Percentiles rank a stretch among this genome's conserved stretches.
Conservation (phyloP, 441 rosid species). For the Melastoma candidum region DNA sequence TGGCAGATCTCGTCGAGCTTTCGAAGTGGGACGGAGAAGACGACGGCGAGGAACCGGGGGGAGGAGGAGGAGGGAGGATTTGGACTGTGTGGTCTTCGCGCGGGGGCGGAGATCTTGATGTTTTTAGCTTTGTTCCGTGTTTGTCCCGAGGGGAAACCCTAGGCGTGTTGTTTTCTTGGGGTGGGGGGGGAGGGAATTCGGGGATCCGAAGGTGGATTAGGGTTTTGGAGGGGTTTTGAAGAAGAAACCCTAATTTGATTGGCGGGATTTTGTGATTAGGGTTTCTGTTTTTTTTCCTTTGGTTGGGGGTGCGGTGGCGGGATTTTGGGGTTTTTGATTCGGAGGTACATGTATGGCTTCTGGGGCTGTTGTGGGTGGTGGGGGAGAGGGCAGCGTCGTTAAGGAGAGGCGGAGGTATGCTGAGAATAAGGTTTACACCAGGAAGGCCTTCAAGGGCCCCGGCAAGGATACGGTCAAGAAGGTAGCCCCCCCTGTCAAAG, state of each 20-base stretch:
- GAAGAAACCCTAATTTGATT: background rate
- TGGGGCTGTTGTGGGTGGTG: conserved; percentile 51
- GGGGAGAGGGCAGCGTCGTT: conserved; percentile 31
- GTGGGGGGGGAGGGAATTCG: no score
- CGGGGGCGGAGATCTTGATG: no score
- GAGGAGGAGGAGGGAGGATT: no score
- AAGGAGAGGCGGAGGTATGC: conserved; percentile 54
- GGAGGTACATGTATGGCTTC: conserved; percentile 75
- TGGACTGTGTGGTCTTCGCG: no score
- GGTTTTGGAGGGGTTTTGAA: conserved; percentile 31
- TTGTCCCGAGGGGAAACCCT: no score
- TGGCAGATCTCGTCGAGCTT: no score
- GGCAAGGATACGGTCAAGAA: conserved; percentile 14
- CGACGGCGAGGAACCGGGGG: no score
- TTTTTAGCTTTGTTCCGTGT: no score
- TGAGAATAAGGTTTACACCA: conserved; percentile 61
- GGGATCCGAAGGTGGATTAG: conserved; percentile 23
- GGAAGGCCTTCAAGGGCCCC: conserved; percentile 58
- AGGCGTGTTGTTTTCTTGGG: no score
- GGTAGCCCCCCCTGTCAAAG: no score
- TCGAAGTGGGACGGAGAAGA: no score
- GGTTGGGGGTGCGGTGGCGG: background rate
- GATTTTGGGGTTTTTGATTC: background rate
- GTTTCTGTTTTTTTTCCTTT: background rate
- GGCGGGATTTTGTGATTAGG: background rate